These are phyloP conservation scores for Hyaloperonospora arabidopsidis DNA, from an alignment of 352 stramenopile species.

Conservation along the genomic window DNA sequence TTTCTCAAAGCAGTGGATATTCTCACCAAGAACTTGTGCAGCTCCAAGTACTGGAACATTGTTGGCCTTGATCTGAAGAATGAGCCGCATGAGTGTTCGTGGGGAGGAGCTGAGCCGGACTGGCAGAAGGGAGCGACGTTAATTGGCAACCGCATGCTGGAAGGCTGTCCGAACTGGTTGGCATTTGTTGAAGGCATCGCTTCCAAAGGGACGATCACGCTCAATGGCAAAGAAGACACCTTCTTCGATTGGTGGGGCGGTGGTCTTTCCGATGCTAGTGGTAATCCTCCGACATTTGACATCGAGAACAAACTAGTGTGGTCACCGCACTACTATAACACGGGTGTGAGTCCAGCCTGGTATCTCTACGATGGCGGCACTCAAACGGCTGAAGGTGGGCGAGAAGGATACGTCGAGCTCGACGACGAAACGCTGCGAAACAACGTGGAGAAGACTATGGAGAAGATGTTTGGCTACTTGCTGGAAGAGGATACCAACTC, in stretches of 20 bases:
- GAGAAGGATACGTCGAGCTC: conserved; percentile 35
- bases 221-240: conserved; percentile 17
- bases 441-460: conserved; percentile 50
- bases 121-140: conserved; percentile 47
- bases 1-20: conserved; percentile 51
- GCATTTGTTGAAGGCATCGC: conserved; percentile 60
- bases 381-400: conserved; percentile 10
- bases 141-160: conserved; percentile 55
- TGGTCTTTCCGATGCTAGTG: conserved; percentile 36
- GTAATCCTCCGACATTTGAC: conserved; percentile 32
- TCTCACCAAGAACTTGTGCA: conserved; percentile 47
- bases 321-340: conserved; percentile 70
- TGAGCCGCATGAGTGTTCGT: conserved; percentile 49
- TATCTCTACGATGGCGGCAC: conserved; percentile 50
- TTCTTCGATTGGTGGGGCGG: conserved; percentile 70
- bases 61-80: conserved; percentile 64
- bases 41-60: conserved; percentile 54
- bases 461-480: conserved; percentile 63
- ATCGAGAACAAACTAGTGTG: conserved; percentile 55
- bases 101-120: conserved; percentile 33
- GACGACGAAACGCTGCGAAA: conserved; percentile 33
- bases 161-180: conserved; percentile 53
- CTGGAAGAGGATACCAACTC: conserved; percentile 24
- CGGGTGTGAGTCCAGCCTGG: conserved; percentile 43
- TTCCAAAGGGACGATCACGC: conserved; percentile 26